These are phyloP conservation scores for Carex sylvatica DNA, from an alignment of 202 grass and related monocot species.

Conservation along the genomic window DNA sequence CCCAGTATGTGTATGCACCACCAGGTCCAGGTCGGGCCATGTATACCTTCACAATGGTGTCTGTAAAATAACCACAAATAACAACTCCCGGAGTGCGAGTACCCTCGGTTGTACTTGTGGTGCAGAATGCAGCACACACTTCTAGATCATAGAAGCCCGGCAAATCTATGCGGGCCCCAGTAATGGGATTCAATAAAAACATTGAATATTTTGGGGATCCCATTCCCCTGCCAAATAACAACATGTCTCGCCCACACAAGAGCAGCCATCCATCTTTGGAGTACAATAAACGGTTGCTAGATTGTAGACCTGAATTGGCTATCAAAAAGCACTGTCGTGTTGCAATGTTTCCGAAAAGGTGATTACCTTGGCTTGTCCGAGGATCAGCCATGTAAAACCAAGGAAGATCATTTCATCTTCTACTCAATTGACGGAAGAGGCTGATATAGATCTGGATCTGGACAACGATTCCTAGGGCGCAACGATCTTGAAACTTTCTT, in stretches of 20 bases:
- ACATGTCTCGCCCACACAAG: not conserved
- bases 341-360: constrained; percentile 6
- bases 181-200: constrained; percentile 6
- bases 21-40: not conserved
- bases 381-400: constrained; percentile 7
- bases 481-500: not conserved
- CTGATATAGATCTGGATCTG: not conserved
- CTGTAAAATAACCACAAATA: not conserved
- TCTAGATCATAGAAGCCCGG: not conserved
- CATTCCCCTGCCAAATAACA: not conserved
- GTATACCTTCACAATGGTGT: not conserved
- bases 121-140: not conserved
- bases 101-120: not conserved
- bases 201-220: not conserved
- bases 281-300: not conserved
- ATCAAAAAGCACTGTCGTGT: not conserved
- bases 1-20: not conserved
- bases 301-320: not conserved
- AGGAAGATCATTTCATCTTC: constrained; percentile 12
- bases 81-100: not conserved
- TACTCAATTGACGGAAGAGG: not conserved
- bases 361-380: not conserved
- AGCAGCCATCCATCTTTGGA: constrained; percentile 16
- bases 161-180: constrained; percentile 12
- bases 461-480: too few species aligned